Conservation (phyloP, 495 filamentous ascomycete genomes). For the Aspergillus panamensis region DNA sequence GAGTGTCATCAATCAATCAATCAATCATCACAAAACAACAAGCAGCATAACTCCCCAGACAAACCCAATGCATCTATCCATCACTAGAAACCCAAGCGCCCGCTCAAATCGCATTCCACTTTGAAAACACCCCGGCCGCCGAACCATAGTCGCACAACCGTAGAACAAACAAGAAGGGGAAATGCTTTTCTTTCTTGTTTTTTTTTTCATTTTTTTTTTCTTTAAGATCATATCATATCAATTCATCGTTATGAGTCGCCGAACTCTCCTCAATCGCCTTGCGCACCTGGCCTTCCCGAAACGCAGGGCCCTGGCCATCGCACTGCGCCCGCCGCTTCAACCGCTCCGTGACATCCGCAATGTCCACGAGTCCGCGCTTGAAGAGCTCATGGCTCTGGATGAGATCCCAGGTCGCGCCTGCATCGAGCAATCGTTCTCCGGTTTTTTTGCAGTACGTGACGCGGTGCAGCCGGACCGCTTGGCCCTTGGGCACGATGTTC, state of each 20-base stretch:
- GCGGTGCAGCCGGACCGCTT: slow-evolving; percentile 57
- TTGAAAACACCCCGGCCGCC: not conserved
- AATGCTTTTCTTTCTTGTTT: not conserved
- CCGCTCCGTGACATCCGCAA: slow-evolving; percentile 70
- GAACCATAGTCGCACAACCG: not conserved
- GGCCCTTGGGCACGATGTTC: slow-evolving; percentile 36
- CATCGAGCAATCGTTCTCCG: slow-evolving; percentile 74
- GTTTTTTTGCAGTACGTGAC: slow-evolving; percentile 60
- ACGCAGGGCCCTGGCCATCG: slow-evolving; percentile 87
- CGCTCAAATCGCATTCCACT: slow-evolving; percentile 2
- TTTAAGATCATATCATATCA: slow-evolving; percentile 50
- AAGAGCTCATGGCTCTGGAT: slow-evolving; percentile 82
- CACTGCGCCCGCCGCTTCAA: slow-evolving; percentile 77
- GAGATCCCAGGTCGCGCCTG: slow-evolving; percentile 84
- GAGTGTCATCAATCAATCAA: too few relatives aligned
- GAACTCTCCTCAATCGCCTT: slow-evolving; percentile 75
- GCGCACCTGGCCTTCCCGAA: slow-evolving; percentile 70
- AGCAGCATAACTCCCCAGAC: too few relatives aligned
- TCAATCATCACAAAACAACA: too few relatives aligned
- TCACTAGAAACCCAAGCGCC: not conserved
- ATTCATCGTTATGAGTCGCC: slow-evolving; percentile 67
- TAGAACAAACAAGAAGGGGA: not conserved
- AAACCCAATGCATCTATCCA: too few relatives aligned
- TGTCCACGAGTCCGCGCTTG: slow-evolving; percentile 77
- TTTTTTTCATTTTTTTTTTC: not conserved